phyloP scores from a whole-genome alignment of 768 basidiomycete genomes.

The Boletus pseudopeckii region DNA sequence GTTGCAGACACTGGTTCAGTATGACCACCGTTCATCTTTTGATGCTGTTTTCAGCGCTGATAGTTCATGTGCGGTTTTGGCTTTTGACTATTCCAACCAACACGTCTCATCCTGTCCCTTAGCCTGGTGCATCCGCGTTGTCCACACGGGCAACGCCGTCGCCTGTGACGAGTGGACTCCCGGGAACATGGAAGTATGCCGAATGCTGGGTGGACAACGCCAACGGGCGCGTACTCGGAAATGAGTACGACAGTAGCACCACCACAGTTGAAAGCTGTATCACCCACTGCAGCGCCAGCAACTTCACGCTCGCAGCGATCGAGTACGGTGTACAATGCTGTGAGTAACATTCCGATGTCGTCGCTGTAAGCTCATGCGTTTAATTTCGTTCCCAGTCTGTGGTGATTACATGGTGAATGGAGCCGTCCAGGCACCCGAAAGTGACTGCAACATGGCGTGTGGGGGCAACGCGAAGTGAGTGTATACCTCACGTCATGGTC shows the following conservation, averaged over 20 bases:
- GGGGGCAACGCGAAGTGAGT: constrained; percentile 63
- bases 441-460: constrained; percentile 71
- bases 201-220: constrained; percentile 74
- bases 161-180: constrained; percentile 52
- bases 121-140: not conserved
- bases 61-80: not conserved
- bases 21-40: constrained; percentile 1
- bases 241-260: constrained; percentile 35
- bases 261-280: constrained; percentile 67
- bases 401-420: constrained; percentile 63
- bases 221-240: constrained; percentile 57
- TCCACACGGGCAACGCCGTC: not conserved
- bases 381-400: constrained; percentile 49
- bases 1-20: not conserved
- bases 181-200: constrained; percentile 54
- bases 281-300: constrained; percentile 47
- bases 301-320: constrained; percentile 64
- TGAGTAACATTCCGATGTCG: constrained; percentile 27
- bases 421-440: constrained; percentile 46
- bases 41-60: not conserved
- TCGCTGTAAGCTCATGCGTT: constrained; percentile 1
- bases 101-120: not conserved
- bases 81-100: no score
- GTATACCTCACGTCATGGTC: not conserved
- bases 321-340: constrained; percentile 59